phyloP scores from a whole-genome alignment of 805 yeast species.

The Phaffomyces antillensis region DNA sequence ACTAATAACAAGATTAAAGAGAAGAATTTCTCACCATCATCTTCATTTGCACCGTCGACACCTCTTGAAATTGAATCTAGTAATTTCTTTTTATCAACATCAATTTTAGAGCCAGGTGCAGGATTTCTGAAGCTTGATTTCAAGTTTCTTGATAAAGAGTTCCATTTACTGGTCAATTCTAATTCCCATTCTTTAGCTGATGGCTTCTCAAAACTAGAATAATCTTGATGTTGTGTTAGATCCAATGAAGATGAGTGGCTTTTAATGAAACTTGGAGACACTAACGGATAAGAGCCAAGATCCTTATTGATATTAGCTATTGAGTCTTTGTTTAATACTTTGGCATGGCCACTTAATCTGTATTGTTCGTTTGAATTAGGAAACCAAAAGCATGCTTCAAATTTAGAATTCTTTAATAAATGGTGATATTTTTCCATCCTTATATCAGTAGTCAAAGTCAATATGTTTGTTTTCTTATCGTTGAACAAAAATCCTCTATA shows the following conservation, averaged over 20 bases:
- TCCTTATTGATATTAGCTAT: conserved; percentile 9
- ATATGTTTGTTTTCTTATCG: conserved; percentile 57
- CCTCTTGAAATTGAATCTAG: conserved; percentile 73
- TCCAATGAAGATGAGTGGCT: conserved; percentile 11
- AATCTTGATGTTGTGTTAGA: conserved; percentile 5
- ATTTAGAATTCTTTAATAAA: conserved; percentile 38
- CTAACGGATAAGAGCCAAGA: conserved; percentile 22
- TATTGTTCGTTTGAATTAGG: conserved; percentile 56
- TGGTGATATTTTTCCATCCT: conserved; percentile 60
- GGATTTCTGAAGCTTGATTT: conserved; percentile 70
- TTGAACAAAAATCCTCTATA: conserved; percentile 70
- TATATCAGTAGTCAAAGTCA: conserved; percentile 65
- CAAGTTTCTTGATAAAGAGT: conserved; percentile 44
- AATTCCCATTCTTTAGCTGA: conserved; percentile 53
- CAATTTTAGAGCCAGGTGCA: conserved; percentile 55
- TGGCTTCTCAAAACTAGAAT: conserved; percentile 8
- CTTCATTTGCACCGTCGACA: conserved; percentile 71
- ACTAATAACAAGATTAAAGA: conserved; percentile 62
- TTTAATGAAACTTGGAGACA: conserved; percentile 23
- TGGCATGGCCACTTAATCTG: conserved; percentile 62
- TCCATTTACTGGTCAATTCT: conserved; percentile 64
- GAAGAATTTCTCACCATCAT: conserved; percentile 53
- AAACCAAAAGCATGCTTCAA: conserved; percentile 76
- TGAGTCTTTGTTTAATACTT: conserved; percentile 30
- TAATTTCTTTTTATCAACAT: conserved; percentile 44